A percentile compares a stretch with the other conserved stretches of the same genome.
Conservation (phyloP, 2,329 filamentous ascomycete genomes). For the Didymosphaeria variabile region DNA sequence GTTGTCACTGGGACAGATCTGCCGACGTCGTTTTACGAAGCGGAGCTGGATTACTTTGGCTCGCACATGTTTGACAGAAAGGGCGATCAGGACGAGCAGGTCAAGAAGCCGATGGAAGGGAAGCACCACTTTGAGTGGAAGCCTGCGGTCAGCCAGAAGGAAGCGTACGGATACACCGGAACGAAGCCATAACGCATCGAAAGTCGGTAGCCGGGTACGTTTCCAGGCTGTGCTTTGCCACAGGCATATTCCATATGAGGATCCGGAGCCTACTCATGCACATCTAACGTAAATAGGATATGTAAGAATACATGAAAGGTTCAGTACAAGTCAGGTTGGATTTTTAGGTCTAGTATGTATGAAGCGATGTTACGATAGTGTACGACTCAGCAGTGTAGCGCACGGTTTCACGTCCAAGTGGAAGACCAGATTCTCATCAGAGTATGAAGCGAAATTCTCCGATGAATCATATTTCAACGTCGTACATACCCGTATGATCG, state of each 20-base stretch:
- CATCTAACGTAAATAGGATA: too few species aligned
- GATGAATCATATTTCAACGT: not conserved
- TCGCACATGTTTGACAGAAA: slow-evolving; percentile 71
- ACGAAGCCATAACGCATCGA: not conserved
- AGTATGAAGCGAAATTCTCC: too few species aligned
- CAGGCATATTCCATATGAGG: not conserved
- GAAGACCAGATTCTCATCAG: too few species aligned
- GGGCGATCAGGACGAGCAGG: slow-evolving; percentile 60
- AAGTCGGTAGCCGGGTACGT: not conserved
- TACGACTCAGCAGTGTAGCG: not conserved
- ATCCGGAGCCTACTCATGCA: not conserved
- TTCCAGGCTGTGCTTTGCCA: not conserved
- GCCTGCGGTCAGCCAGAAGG: slow-evolving; percentile 41
- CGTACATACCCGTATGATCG: not conserved
- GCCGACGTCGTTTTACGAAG: slow-evolving; percentile 75
- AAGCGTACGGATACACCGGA: slow-evolving; percentile 21
- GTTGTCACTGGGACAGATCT: slow-evolving; percentile 67
- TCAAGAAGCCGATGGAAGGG: slow-evolving; percentile 60
- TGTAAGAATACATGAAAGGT: not conserved
- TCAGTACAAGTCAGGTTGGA: not conserved
- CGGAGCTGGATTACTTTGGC: slow-evolving; percentile 76
- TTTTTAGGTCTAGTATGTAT: not conserved
- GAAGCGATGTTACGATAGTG: not conserved
- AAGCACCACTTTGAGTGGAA: slow-evolving; percentile 72
- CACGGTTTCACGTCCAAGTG: too few species aligned